Evolutionary conservation across 129 eudicot species (phyloP), one percentile per base, ranked within the genome.

Genomic region (Helichrysum umbraculigerum): DNA sequence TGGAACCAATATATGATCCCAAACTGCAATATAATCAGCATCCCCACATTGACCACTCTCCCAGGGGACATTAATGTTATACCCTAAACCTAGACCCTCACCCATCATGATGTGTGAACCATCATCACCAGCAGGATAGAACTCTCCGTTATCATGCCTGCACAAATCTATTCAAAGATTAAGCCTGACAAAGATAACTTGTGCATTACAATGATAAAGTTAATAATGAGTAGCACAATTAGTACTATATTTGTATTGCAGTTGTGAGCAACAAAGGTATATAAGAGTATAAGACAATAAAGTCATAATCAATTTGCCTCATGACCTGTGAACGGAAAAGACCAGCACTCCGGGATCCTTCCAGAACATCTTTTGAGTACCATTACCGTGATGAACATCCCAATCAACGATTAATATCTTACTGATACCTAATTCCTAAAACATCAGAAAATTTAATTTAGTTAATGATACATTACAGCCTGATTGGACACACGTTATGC

Each of bases 311-410:
- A n/a, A n/a, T n/a, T n/a, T n/a, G n/a, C n/a, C n/a, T n/a, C n/a
- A n/a, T n/a, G n/a, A n/a, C 99, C 99, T 83, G 85, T 95, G 99
- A 73, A 95, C 99, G 29, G 99, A 95, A 85, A 95, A 91, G 75
- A 95, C 88, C 19, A 95, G 86, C 72, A 91, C 99, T 61, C 78
- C 92, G 39, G 96, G 79, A 80, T 95, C 97, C 72, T 91, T 86
- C 82, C 82, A 95, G 70, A 95, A 95, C 89, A 81, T 85, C 58
- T 95, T 87, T 74, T 95, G 97, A 76, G 97, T 95, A 32, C 96
- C 99, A 80, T 95, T 95, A 65, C 99, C 99, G 54, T 95, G 99
- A 79, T 95, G 99, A 6, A 95, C 99, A 79, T 95, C 99, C 99
- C 99, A 95, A 75, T 95, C 99, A 72, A 91, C 99, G 61, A 95